A percentile compares a stretch with the other conserved stretches of the same genome.
Conservation (phyloP, 2,329 filamentous ascomycete species). For the Penicillium palitans region DNA sequence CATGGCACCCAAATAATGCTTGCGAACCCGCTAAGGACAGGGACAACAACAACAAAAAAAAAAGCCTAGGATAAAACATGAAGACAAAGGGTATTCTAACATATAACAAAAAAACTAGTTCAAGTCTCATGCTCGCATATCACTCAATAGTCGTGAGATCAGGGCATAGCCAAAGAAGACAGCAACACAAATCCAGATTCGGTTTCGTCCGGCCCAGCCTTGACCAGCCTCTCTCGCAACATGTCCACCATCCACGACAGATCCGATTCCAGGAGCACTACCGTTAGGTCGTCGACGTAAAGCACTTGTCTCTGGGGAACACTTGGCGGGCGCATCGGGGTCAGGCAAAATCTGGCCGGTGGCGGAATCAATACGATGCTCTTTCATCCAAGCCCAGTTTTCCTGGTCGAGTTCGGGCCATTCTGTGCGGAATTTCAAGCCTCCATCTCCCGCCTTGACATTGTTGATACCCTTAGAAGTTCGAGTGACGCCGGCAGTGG, state of each 20-base stretch:
- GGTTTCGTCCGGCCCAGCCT: constrained; percentile 79
- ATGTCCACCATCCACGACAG: constrained; percentile 76
- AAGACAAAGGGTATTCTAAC: constrained; percentile 9
- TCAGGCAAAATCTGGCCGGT: constrained; percentile 69
- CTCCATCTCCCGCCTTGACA: constrained; percentile 87
- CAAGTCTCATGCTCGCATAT: constrained; percentile 39
- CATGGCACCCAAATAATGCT: constrained; percentile 17
- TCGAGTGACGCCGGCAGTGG: constrained; percentile 52
- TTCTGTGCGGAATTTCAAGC: constrained; percentile 82
- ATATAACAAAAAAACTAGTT: background rate
- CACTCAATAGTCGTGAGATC: constrained; percentile 70
- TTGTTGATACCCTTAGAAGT: constrained; percentile 69
- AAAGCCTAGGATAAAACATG: background rate
- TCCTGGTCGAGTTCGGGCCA: constrained; percentile 87
- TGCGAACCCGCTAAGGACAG: constrained; percentile 21
- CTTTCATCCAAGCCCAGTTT: constrained; percentile 90
- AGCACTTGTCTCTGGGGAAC: constrained; percentile 62
- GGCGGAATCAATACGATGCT: constrained; percentile 72
- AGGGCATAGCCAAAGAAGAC: constrained; percentile 80
- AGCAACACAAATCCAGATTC: constrained; percentile 68
- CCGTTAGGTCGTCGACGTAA: constrained; percentile 63
- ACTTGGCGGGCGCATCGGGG: constrained; percentile 54
- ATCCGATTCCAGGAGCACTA: constrained; percentile 56
- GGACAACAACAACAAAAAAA: background rate
- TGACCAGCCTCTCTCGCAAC: constrained; percentile 74